Evolutionary conservation across 176 grass and related monocot genomes (phyloP).

Genomic region (Bonia amplexicaulis): DNA sequence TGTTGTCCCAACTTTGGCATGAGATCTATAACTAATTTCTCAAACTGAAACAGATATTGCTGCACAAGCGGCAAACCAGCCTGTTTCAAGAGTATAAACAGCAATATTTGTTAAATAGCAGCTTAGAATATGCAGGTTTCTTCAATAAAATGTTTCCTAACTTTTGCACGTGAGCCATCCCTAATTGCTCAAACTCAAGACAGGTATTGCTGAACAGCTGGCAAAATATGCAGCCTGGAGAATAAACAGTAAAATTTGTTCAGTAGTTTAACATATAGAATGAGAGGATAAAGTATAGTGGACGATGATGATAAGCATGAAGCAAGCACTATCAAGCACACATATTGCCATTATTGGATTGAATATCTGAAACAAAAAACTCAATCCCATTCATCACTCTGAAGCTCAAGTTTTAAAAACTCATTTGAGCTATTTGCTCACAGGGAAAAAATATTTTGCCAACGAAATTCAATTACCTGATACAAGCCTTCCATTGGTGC

Average conservation of each 20-base stretch:
- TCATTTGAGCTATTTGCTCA: background rate
- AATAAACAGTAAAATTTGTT: background rate
- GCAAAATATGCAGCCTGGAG: background rate
- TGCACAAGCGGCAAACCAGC: slow-evolving; percentile 83
- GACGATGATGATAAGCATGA: slow-evolving; percentile 5
- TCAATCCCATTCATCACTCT: background rate
- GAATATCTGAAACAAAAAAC: background rate
- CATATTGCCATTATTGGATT: background rate
- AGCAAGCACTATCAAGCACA: background rate
- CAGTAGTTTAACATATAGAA: background rate
- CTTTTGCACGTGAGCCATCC: background rate
- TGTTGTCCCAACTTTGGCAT: slow-evolving; percentile 85
- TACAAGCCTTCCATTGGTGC: slow-evolving; percentile 96
- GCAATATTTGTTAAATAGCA: slow-evolving; percentile 20
- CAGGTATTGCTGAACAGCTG: background rate
- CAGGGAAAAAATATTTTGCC: background rate
- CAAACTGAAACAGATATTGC: slow-evolving; percentile 81
- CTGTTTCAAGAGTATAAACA: slow-evolving; percentile 47
- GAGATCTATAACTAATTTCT: slow-evolving; percentile 78
- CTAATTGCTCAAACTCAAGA: background rate
- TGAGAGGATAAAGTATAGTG: background rate
- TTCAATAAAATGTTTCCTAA: background rate
- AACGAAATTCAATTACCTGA: slow-evolving; percentile 56
- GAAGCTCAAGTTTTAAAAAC: background rate
- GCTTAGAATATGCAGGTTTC: background rate